These are phyloP conservation scores for Stagonosporopsis rhizophila DNA, from an alignment of 2,329 filamentous ascomycete species.

Conservation along the genomic window DNA sequence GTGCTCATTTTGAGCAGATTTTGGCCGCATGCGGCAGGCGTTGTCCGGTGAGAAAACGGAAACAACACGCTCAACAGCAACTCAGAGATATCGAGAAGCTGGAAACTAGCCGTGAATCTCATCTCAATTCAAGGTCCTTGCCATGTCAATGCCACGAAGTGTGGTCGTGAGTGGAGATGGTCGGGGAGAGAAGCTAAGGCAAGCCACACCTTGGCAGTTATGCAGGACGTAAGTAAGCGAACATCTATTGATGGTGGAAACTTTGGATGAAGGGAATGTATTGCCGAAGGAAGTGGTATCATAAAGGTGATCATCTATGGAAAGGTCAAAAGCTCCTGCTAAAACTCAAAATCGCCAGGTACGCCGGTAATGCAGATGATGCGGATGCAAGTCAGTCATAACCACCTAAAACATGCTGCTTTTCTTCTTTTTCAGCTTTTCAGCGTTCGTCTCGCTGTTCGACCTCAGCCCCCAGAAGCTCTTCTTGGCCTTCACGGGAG, in stretches of 20 bases:
- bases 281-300: conserved; percentile 9
- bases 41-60: conserved; percentile 23
- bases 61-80: conserved; percentile 7
- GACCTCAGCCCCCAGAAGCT: conserved; percentile 49
- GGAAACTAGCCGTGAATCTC: not conserved
- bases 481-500: conserved; percentile 42
- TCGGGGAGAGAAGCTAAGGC: not conserved
- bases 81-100: not conserved
- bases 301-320: not conserved
- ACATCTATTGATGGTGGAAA: not conserved
- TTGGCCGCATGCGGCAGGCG: conserved; percentile 14
- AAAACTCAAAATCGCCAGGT: conserved; percentile 1
- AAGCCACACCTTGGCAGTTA: conserved; percentile 4
- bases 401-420: conserved; percentile 52
- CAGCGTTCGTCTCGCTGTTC: conserved; percentile 38
- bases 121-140: not conserved
- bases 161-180: not conserved
- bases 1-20: conserved; percentile 39
- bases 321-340: not conserved
- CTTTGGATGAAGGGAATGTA: not conserved
- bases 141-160: not conserved
- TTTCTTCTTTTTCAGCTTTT: conserved; percentile 53
- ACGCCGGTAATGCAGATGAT: conserved; percentile 12
- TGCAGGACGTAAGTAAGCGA: not conserved
- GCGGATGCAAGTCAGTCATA: not conserved